Conservation (phyloP, 2,329 filamentous ascomycete genomes). For the Claviceps sp. region DNA sequence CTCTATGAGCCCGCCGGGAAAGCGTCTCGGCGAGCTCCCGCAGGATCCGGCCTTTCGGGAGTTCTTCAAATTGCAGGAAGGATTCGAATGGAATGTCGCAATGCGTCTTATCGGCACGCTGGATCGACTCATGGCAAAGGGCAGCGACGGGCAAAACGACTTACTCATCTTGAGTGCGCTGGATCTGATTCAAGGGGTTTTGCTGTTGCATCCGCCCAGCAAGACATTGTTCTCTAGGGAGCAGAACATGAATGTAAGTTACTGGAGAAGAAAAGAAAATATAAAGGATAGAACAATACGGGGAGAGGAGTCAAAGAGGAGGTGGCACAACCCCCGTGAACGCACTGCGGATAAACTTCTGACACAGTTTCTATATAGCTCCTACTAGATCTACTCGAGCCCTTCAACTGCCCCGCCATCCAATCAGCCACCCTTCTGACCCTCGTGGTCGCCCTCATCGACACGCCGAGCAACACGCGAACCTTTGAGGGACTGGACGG, state of each 20-base stretch:
- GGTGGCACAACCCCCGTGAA: neutral
- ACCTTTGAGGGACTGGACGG: conserved; percentile 89
- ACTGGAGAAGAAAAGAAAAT: neutral
- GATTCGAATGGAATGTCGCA: conserved; percentile 95
- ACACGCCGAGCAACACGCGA: conserved; percentile 75
- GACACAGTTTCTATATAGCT: conserved; percentile 34
- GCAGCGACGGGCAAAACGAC: conserved; percentile 72
- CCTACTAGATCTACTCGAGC: conserved; percentile 86
- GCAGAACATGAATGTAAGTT: conserved; percentile 77
- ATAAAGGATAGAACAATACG: neutral
- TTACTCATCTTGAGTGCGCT: conserved; percentile 77
- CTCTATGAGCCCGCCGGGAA: conserved; percentile 30
- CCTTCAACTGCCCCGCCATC: conserved; percentile 80
- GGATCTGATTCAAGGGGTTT: conserved; percentile 74
- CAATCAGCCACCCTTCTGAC: conserved; percentile 83
- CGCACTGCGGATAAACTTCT: neutral
- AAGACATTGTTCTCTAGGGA: conserved; percentile 77
- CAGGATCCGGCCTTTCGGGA: conserved; percentile 84
- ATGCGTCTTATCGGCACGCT: conserved; percentile 75
- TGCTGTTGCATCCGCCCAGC: conserved; percentile 82
- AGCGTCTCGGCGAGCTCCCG: conserved; percentile 55
- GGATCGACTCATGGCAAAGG: conserved; percentile 73
- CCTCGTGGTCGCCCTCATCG: conserved; percentile 77
- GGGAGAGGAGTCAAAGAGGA: neutral
- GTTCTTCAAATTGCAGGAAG: conserved; percentile 93